Base-by-base conservation (phyloP, 306 rosid genomes). In the Quillaja saponaria region DNA sequence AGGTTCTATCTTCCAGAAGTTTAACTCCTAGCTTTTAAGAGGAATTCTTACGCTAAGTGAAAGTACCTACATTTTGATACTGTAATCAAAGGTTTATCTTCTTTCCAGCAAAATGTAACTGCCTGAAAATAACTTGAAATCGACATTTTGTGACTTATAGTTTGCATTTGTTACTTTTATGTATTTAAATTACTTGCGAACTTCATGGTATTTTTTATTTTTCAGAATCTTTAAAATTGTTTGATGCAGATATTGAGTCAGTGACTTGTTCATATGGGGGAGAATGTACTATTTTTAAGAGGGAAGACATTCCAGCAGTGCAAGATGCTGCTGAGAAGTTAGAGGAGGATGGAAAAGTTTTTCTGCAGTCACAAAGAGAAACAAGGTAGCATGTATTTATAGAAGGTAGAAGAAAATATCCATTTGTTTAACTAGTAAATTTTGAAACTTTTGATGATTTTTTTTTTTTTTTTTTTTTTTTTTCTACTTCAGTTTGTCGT, bases 271-370 rank as follows among this genome's bases (percentile, higher is more conserved):
- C 63, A 2, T 72, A 75, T 39, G 82, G 82, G 20, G 39, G 25
- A 11, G 13, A 48, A 31, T 67, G 55, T 39, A 67, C 65, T 8
- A 47, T 67, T 62, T 72, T 56, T 38, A 58, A 35, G 50, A 67
- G 75, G 69, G 50, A 57, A 28, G 68, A 59, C 66, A 34, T 62
- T 45, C 34, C 52, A 16, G 55, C 51, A 49, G 15, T 77, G 64
- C 61, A 67, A 52, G 67, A 77, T 67, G 82, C 75, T 44, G 78
- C 78, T 7, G 16, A 49, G 50, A 77, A 18, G 35, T 62, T 77
- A 49, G 71, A 71, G 45, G 40, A 55, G 37, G 38, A 52, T 45
- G 74, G 66, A 41, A 44, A 58, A 13, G 31, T 40, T 6, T 51
- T 20, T 7, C 41, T 37, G 50, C 50, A 49, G 34, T 31, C 45